Conservation (phyloP, 2,329 filamentous ascomycete genomes). For the Talaromyces sp. region DNA sequence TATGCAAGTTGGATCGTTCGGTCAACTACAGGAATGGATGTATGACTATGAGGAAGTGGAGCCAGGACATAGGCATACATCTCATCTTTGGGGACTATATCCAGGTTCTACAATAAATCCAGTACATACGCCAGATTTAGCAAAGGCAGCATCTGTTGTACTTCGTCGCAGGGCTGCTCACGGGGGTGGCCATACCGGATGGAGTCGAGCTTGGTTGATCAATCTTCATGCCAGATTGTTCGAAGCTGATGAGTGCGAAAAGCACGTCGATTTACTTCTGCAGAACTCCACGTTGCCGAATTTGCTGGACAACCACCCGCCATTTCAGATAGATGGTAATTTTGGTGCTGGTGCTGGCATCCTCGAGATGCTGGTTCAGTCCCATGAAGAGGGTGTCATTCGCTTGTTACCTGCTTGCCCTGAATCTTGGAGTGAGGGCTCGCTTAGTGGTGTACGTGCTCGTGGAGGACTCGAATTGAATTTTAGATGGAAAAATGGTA, state of each 20-base stretch:
- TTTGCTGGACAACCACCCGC: constrained; percentile 45
- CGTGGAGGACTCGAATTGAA: constrained; percentile 35
- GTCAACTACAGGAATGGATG: constrained; percentile 32
- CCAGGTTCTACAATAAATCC: neutral
- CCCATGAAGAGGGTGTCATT: constrained; percentile 29
- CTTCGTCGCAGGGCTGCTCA: constrained; percentile 22
- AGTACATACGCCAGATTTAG: neutral
- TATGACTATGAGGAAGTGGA: constrained; percentile 40
- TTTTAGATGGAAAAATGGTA: constrained; percentile 31
- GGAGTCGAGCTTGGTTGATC: constrained; percentile 50
- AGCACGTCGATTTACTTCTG: constrained; percentile 41
- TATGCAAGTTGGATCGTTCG: constrained; percentile 23
- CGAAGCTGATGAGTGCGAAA: constrained; percentile 40
- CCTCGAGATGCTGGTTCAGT: constrained; percentile 45
- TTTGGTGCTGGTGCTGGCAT: constrained; percentile 47
- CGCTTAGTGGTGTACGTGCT: constrained; percentile 31
- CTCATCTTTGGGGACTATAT: constrained; percentile 23
- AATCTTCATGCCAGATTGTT: constrained; percentile 46
- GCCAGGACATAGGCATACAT: constrained; percentile 50
- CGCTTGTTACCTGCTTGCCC: constrained; percentile 38
- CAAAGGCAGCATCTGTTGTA: constrained; percentile 21
- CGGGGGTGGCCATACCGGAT: constrained; percentile 45
- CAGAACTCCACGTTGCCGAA: constrained; percentile 44
- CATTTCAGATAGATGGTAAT: constrained; percentile 50
- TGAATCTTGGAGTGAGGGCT: constrained; percentile 29